Base-by-base conservation (phyloP, 345 rosid species). In the Mercurialis annua region DNA sequence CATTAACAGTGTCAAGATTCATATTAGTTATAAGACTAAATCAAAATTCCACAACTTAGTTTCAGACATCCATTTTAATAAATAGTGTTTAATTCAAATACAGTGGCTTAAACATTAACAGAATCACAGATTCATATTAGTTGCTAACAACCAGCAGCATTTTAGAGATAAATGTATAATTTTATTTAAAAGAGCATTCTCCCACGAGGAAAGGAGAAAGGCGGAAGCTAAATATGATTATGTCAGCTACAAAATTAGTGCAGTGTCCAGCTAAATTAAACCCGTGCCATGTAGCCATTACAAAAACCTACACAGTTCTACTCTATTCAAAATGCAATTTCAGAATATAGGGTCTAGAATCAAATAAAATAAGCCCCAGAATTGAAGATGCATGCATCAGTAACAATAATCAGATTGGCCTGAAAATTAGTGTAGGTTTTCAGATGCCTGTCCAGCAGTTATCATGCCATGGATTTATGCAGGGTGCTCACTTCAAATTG, bases 11-110 rank as follows among this genome's bases (percentile, higher is more conserved):
- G 2, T 52, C 43, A 64, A 11, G 21, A 27, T 30, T 30, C 29
- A 47, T 18, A 44, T n/a, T n/a, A n/a, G 92, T 85, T 87, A 77
- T 82, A 93, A 73, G 63, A 60, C 96, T 90, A 75, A 36, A 76
- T n/a, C 76, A 73, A 70, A 70, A 61, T 71, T 68, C 30, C 71
- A 75, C 64, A 55, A 55, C 43, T 80, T 70, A 69, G 66, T 29
- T 65, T 52, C 38, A 30, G 46, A 9, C 18, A 46, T 52, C 23
- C 30, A 72, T 24, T 14, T 44, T 53, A 30, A 55, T 20, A 33
- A 21, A 27, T 30, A 24, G 46, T 47, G 27, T 49, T 64, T 20
- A 36, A 33, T 20, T 27, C 66, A 21, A 21, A 49, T 46, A 47
- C 21, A 34, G 17, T 62, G 5, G 12, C 55, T 8, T 10, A 26